Base-by-base conservation (phyloP, 2,329 filamentous ascomycete species). In the Triangularia setosa region DNA sequence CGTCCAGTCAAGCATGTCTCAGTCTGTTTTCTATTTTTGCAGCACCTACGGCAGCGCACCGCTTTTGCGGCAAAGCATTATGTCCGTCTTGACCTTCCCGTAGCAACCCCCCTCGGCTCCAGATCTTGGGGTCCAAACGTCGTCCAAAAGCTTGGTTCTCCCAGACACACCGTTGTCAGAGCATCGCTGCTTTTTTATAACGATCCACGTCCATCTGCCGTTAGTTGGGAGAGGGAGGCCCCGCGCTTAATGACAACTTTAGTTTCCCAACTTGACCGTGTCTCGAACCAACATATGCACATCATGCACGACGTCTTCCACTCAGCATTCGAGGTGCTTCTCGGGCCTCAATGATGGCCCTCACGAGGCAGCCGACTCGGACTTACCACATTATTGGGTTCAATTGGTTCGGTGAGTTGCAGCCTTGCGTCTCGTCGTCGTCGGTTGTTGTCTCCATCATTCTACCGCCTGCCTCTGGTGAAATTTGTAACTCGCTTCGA, bases 81-180 rank as follows among this genome's bases (percentile, higher is more conserved):
- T 21, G 58, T 35, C 58, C 24, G 35, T 60, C 33, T 25, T 5
- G 9, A 25, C 21, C 16, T 25, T 59, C 21, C 14, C 35, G 58
- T 12, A 33, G 57, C 30, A 35, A 16, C 21, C 24, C 11, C 25
- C 44, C 28, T 60, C 58, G 58, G 58, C 58, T 60, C 58, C 58
- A 53, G 58, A 60, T 60, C 40, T 60, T 60, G 58, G 58, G 58
- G 58, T 60, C 58, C 57, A 58, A 40, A 58, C n/a, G 27, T 35
- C 30, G 35, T 12, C 12, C 30, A 4, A 33, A 33, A 33, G 30
- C 35, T 40, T 40, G 35, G 35, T 40, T 40, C 35, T 14, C 35
- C 35, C 35, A 40, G 35, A 40, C 40, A 48, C 40, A 21, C 7
- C n/a, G n/a, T 18, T 48, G 40, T 48, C 40, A 48, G 11, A 48